phyloP scores from a whole-genome alignment of 2,329 filamentous ascomycete genomes.

The Xylariaceae sp. region DNA sequence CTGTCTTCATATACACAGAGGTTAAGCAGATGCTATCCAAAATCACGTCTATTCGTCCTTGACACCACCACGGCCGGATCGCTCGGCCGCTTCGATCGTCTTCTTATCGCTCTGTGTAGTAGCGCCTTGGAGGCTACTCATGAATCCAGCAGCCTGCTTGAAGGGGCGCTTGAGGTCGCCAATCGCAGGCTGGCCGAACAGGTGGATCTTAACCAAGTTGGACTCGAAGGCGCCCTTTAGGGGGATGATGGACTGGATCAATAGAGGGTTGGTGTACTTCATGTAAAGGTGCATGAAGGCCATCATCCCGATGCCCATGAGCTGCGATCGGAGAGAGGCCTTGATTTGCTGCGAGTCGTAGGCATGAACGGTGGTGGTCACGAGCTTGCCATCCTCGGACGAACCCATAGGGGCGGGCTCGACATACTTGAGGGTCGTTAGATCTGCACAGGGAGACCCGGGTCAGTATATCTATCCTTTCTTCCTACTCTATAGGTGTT shows the following conservation, averaged over 20 bases:
- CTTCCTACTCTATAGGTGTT: background rate
- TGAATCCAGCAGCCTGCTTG: slow-evolving; percentile 84
- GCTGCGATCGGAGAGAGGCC: slow-evolving; percentile 83
- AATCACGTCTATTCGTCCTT: slow-evolving; percentile 68
- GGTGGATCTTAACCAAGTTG: slow-evolving; percentile 94
- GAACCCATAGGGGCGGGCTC: slow-evolving; percentile 94
- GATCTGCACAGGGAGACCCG: slow-evolving; percentile 61
- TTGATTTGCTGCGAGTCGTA: slow-evolving; percentile 91
- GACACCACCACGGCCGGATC: slow-evolving; percentile 71
- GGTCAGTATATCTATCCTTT: slow-evolving; percentile 10
- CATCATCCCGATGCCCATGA: slow-evolving; percentile 99
- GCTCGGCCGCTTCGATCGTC: slow-evolving; percentile 80
- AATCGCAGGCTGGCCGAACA: slow-evolving; percentile 83
- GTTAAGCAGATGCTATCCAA: background rate
- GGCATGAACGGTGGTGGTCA: slow-evolving; percentile 94
- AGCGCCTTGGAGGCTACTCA: slow-evolving; percentile 75
- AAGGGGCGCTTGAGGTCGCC: slow-evolving; percentile 96
- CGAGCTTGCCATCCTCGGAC: slow-evolving; percentile 90
- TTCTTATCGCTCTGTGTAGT: slow-evolving; percentile 92
- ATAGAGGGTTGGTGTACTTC: slow-evolving; percentile 98
- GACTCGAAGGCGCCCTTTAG: slow-evolving; percentile 94
- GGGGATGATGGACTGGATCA: slow-evolving; percentile 98
- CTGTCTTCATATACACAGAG: background rate
- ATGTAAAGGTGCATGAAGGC: slow-evolving; percentile 98
- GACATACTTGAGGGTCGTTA: slow-evolving; percentile 98